Percentiles rank a stretch among this genome's conserved stretches.
Evolutionary conservation across 352 stramenopile genomes (phyloP).

Genomic region (Phytophthora pisi): DNA sequence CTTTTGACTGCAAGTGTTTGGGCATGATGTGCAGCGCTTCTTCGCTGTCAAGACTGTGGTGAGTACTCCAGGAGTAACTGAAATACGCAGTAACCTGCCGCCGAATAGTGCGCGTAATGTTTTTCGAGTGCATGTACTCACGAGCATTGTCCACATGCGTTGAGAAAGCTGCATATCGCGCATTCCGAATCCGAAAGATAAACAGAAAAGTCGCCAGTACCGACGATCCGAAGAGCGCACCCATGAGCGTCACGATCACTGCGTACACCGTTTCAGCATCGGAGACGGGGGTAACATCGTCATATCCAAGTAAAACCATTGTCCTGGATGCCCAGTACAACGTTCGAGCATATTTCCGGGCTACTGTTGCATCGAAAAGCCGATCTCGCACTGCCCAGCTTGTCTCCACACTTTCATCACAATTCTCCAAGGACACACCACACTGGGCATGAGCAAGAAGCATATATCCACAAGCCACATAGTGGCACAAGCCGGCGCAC

Average conservation of each 20-base stretch:
- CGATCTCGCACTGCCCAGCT: constrained; percentile 69
- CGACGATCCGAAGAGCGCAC: constrained; percentile 60
- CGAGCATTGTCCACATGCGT: constrained; percentile 73
- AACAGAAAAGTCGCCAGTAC: constrained; percentile 76
- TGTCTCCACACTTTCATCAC: constrained; percentile 48
- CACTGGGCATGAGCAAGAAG: constrained; percentile 65
- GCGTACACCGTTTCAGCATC: constrained; percentile 65
- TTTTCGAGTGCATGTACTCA: constrained; percentile 78
- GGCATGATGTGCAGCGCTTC: constrained; percentile 62
- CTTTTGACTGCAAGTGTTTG: constrained; percentile 64
- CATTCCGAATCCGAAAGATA: constrained; percentile 74
- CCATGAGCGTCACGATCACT: constrained; percentile 50
- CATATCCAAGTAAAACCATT: constrained; percentile 67
- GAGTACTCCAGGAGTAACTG: constrained; percentile 66
- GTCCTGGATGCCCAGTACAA: constrained; percentile 71
- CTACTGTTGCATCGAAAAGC: constrained; percentile 46
- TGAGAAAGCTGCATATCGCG: constrained; percentile 54
- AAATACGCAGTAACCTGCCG: constrained; percentile 71
- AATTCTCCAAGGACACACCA: constrained; percentile 58
- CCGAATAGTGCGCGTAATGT: constrained; percentile 51
- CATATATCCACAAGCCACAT: constrained; percentile 76
- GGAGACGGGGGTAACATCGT: constrained; percentile 70
- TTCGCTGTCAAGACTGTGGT: constrained; percentile 72
- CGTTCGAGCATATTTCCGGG: constrained; percentile 62
- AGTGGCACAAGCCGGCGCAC: constrained; percentile 52